Conservation (phyloP, 805 yeast genomes). For the Nematodospora valgi region DNA sequence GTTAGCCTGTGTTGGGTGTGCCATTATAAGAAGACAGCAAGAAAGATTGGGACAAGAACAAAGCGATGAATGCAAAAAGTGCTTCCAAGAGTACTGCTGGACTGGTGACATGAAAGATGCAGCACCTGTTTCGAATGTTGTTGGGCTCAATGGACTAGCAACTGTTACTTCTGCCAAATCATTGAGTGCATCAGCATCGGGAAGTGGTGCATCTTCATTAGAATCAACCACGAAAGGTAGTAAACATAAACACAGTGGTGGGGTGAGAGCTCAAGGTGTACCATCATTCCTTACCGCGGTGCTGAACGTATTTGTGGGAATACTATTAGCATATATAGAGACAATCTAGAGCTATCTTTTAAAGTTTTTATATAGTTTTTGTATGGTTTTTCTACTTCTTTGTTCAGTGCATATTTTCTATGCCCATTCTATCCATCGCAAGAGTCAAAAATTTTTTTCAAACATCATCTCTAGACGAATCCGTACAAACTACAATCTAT, state of each 20-base stretch:
- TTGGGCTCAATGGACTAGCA: conserved; percentile 5
- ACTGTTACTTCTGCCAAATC: conserved; percentile 2
- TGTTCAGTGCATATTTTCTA: no score
- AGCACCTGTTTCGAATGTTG: conserved; percentile 6
- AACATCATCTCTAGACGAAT: background rate
- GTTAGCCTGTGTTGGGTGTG: conserved; percentile 78
- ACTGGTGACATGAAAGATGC: conserved; percentile 7
- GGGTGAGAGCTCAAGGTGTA: no score
- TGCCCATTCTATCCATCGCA: conserved; percentile 6
- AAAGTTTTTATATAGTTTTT: no score
- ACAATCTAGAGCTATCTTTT: no score
- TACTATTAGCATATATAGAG: no score
- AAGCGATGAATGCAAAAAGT: conserved; percentile 62
- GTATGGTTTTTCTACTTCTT: no score
- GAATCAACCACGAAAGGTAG: background rate
- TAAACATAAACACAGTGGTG: background rate
- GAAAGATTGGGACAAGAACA: conserved; percentile 64
- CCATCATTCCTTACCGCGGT: no score
- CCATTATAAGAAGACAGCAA: conserved; percentile 70
- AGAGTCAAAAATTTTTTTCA: conserved; percentile 1
- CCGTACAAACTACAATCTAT: background rate
- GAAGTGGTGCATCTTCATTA: background rate
- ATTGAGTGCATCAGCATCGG: background rate
- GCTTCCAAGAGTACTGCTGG: conserved; percentile 79
- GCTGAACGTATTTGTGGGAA: no score